phyloP scores from a whole-genome alignment of 129 eudicot species.

The Erigeron canadensis region DNA sequence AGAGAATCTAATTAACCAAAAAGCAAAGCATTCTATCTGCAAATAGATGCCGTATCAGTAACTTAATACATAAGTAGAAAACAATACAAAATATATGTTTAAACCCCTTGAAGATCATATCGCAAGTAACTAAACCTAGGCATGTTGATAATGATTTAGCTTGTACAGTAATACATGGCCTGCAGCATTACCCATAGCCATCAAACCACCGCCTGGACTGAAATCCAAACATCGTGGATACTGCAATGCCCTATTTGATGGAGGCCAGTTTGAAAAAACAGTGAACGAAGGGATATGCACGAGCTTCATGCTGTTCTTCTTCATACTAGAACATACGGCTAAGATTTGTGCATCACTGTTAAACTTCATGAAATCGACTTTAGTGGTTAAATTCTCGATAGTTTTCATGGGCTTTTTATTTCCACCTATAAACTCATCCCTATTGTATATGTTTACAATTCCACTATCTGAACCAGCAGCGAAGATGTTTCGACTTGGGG shows the following conservation, averaged over 20 bases:
- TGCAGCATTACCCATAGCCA: slow-evolving; percentile 88
- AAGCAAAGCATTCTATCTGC: background rate
- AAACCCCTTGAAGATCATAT: background rate
- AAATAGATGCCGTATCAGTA: background rate
- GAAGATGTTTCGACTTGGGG: slow-evolving; percentile 65
- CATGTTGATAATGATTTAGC: slow-evolving; percentile 83
- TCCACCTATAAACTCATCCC: slow-evolving; percentile 81
- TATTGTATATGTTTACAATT: slow-evolving; percentile 78
- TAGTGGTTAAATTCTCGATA: slow-evolving; percentile 65
- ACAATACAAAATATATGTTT: background rate
- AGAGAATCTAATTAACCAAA: background rate
- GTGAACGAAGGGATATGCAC: slow-evolving; percentile 82
- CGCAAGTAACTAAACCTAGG: slow-evolving; percentile 28
- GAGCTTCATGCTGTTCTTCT: slow-evolving; percentile 76
- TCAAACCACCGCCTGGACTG: slow-evolving; percentile 90
- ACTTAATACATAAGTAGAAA: background rate
- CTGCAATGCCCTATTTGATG: slow-evolving; percentile 41
- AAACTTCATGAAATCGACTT: slow-evolving; percentile 74
- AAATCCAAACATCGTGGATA: slow-evolving; percentile 79
- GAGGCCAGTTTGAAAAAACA: slow-evolving; percentile 96
- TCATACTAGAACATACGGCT: slow-evolving; percentile 77
- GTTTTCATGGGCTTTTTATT: slow-evolving; percentile 79
- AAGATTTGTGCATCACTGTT: slow-evolving; percentile 74
- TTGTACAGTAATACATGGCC: slow-evolving; percentile 79
- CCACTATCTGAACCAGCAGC: slow-evolving; percentile 95